Conservation (phyloP, 2,329 filamentous ascomycete species). For the Phialophora chinensis region DNA sequence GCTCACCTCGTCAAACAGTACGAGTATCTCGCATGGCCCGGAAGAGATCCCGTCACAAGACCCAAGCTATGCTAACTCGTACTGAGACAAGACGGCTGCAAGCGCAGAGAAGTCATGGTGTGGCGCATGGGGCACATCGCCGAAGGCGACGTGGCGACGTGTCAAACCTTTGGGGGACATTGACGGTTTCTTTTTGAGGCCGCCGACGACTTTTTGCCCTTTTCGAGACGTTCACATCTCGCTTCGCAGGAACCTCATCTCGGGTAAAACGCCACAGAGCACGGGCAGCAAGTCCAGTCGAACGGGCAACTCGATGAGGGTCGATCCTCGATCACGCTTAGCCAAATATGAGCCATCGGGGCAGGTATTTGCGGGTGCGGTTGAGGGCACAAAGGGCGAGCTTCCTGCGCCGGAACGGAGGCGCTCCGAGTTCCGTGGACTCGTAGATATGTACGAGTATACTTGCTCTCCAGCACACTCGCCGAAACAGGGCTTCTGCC, state of each 20-base stretch:
- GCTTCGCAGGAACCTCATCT: slow-evolving; percentile 31
- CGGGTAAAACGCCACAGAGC: slow-evolving; percentile 29
- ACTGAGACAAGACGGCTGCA: background rate
- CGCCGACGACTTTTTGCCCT: slow-evolving; percentile 4
- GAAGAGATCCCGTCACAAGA: background rate
- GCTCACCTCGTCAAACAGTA: background rate
- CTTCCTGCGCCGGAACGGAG: background rate
- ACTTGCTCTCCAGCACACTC: background rate
- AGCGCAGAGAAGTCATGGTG: background rate
- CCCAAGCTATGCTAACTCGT: background rate
- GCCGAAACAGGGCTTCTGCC: background rate
- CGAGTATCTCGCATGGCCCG: background rate
- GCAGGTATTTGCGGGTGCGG: background rate
- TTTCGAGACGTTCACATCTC: slow-evolving; percentile 26
- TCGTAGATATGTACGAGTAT: background rate
- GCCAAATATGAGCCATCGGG: background rate
- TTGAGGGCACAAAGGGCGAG: background rate
- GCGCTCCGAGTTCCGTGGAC: background rate
- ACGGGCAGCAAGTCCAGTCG: slow-evolving; percentile 26
- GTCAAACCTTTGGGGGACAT: background rate
- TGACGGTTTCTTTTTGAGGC: background rate
- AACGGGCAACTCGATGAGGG: slow-evolving; percentile 30
- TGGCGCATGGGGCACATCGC: background rate
- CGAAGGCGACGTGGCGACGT: background rate
- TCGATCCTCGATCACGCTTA: slow-evolving; percentile 35